Evolutionary conservation across 2,329 filamentous ascomycete species (phyloP).

Genomic region (Colletotrichum truncatum): DNA sequence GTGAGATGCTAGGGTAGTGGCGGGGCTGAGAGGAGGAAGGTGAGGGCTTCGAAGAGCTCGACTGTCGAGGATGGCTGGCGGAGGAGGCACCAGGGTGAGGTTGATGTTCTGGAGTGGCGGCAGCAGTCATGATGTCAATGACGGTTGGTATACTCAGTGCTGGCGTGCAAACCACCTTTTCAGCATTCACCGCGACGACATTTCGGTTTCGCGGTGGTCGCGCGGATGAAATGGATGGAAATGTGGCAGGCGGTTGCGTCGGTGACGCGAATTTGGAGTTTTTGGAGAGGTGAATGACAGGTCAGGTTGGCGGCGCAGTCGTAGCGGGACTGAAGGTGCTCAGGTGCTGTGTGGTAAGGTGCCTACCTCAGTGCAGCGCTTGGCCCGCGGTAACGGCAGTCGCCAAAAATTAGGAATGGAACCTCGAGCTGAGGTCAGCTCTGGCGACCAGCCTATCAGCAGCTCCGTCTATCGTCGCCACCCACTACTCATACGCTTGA

Average conservation of each 20-base stretch:
- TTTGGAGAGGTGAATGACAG: conserved; percentile 28
- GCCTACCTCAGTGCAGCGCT: background rate
- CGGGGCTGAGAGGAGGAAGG: conserved; percentile 23
- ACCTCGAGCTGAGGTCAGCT: conserved; percentile 25
- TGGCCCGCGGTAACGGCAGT: background rate
- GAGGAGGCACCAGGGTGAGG: conserved; percentile 12
- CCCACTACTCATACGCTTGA: background rate
- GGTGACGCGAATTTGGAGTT: conserved; percentile 30
- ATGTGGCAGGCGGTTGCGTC: conserved; percentile 19
- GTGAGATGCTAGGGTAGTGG: conserved; percentile 25
- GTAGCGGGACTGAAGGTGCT: background rate
- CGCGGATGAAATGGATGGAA: conserved; percentile 15
- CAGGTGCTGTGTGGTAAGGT: background rate
- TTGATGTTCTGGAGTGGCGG: conserved; percentile 19
- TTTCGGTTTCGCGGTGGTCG: conserved; percentile 15
- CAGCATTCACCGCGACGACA: conserved; percentile 23
- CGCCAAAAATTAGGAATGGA: conserved; percentile 26
- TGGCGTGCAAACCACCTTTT: conserved; percentile 18
- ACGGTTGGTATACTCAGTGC: background rate
- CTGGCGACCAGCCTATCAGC: conserved; percentile 22
- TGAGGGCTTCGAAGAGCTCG: conserved; percentile 24
- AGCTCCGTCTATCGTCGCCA: background rate
- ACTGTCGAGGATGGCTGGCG: conserved; percentile 23
- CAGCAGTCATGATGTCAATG: conserved; percentile 26
- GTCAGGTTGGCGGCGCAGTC: background rate